These are phyloP conservation scores for Ettlia oleoabundans DNA, from an alignment of 139 green algal species.

Conservation along the genomic window DNA sequence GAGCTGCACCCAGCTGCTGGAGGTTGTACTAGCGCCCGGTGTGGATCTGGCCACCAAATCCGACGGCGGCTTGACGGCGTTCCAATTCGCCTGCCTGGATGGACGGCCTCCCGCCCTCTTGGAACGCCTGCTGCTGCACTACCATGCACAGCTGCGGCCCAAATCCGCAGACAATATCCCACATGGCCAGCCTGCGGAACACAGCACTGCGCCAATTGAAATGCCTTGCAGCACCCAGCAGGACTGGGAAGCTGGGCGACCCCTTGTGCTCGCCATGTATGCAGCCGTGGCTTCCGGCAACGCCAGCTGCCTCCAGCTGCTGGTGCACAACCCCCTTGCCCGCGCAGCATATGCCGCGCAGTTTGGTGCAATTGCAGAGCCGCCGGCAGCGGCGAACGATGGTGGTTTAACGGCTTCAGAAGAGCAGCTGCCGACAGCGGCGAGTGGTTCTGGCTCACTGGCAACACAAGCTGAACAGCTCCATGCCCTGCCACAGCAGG, in stretches of 20 bases:
- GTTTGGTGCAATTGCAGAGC: not conserved
- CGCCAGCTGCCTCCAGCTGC: not conserved
- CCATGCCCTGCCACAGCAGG: not conserved
- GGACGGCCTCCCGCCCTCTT: not conserved
- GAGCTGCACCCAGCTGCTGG: not conserved
- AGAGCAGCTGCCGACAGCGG: not conserved
- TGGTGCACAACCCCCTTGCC: not conserved
- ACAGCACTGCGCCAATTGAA: too few species aligned
- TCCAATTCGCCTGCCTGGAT: constrained; percentile 21
- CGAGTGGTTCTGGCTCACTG: not conserved
- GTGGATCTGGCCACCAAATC: not conserved
- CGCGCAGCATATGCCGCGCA: not conserved
- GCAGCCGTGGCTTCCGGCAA: constrained; percentile 6
- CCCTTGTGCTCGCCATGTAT: constrained; percentile 1
- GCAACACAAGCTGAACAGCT: not conserved
- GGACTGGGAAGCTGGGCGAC: not conserved
- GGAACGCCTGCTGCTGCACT: not conserved
- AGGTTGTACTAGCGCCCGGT: not conserved
- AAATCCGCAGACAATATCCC: not conserved
- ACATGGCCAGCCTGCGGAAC: too few species aligned
- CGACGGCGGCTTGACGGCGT: not conserved
- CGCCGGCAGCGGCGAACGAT: not conserved
- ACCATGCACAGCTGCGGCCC: not conserved
- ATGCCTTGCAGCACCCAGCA: not conserved
- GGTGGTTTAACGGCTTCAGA: too few species aligned